Conservation (phyloP, 2,329 filamentous ascomycete genomes). For the Hawksworthiomyces lignivorus region DNA sequence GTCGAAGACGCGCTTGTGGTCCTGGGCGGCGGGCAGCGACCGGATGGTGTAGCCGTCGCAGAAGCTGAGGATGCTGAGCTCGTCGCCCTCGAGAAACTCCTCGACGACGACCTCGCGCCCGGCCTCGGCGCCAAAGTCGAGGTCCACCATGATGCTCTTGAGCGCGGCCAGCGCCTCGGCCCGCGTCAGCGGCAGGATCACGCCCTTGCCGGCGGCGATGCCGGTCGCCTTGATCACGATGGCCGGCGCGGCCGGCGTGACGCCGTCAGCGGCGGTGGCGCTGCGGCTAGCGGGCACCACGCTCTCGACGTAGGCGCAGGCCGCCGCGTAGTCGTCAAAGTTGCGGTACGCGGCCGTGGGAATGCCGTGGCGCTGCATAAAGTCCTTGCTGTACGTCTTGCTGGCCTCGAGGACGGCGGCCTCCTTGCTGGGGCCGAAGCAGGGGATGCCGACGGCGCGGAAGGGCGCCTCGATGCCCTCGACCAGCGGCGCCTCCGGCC, state of each 20-base stretch:
- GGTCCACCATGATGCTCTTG: constrained; percentile 82
- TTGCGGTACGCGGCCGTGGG: constrained; percentile 88
- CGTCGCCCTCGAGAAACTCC: constrained; percentile 84
- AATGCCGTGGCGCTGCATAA: constrained; percentile 86
- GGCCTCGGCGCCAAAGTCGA: constrained; percentile 69
- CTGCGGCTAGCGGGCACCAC: constrained; percentile 11
- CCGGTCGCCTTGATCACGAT: constrained; percentile 90
- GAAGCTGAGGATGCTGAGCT: constrained; percentile 86
- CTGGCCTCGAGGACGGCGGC: constrained; percentile 90
- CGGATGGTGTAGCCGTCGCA: constrained; percentile 80
- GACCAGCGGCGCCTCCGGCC: constrained; percentile 89
- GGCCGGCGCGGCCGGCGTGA: constrained; percentile 47
- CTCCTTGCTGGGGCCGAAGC: constrained; percentile 77
- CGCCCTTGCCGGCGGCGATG: constrained; percentile 89
- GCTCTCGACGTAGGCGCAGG: constrained; percentile 59
- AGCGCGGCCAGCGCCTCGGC: constrained; percentile 76
- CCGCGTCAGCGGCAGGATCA: constrained; percentile 76
- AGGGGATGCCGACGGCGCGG: constrained; percentile 61
- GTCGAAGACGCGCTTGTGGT: constrained; percentile 92
- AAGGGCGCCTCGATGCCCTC: constrained; percentile 85
- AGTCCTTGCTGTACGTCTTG: constrained; percentile 96
- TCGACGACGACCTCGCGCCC: constrained; percentile 93
- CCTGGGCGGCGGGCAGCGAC: constrained; percentile 83
- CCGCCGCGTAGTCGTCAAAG: constrained; percentile 69
- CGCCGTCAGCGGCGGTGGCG: no score